Percentiles rank a stretch among this genome's conserved stretches.
phyloP scores from a whole-genome alignment of 805 yeast genomes.

The Kuraishia ogatae region DNA sequence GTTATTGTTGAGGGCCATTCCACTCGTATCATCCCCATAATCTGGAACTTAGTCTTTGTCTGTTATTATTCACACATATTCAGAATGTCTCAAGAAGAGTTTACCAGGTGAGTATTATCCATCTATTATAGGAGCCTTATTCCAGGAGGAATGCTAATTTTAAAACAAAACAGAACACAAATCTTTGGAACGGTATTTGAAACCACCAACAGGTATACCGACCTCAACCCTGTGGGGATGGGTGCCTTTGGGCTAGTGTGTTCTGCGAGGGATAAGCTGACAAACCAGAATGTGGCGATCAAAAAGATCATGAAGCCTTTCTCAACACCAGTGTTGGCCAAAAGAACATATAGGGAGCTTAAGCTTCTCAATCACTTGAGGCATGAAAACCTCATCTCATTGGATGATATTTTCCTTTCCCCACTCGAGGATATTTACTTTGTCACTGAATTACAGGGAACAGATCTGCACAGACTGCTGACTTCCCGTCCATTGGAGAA shows the following conservation, averaged over 20 bases:
- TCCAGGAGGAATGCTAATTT: too few species aligned
- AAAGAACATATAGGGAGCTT: slow-evolving; percentile 92
- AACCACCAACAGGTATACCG: slow-evolving; percentile 82
- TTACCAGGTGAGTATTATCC: slow-evolving; percentile 1
- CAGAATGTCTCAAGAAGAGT: slow-evolving; percentile 3
- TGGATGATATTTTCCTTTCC: slow-evolving; percentile 88
- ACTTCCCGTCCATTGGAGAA: slow-evolving; percentile 91
- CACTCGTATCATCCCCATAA: too few species aligned
- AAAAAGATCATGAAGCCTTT: slow-evolving; percentile 98
- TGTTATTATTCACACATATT: background rate
- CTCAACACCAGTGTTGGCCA: slow-evolving; percentile 88
- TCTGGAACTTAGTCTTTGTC: background rate
- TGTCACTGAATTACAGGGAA: slow-evolving; percentile 95
- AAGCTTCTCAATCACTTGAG: slow-evolving; percentile 86
- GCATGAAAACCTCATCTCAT: slow-evolving; percentile 89
- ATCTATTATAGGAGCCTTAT: background rate
- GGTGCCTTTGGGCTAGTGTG: slow-evolving; percentile 99
- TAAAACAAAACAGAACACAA: slow-evolving; percentile 49
- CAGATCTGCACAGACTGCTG: slow-evolving; percentile 85
- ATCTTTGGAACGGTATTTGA: slow-evolving; percentile 94
- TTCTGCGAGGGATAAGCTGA: slow-evolving; percentile 86
- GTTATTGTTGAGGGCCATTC: too few species aligned
- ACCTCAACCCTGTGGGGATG: slow-evolving; percentile 97
- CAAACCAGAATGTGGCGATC: slow-evolving; percentile 91
- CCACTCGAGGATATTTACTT: slow-evolving; percentile 94